A percentile compares a stretch with the other conserved stretches of the same genome.
Evolutionary conservation across 768 basidiomycete species (phyloP).

Genomic region (Mycena alexandri): DNA sequence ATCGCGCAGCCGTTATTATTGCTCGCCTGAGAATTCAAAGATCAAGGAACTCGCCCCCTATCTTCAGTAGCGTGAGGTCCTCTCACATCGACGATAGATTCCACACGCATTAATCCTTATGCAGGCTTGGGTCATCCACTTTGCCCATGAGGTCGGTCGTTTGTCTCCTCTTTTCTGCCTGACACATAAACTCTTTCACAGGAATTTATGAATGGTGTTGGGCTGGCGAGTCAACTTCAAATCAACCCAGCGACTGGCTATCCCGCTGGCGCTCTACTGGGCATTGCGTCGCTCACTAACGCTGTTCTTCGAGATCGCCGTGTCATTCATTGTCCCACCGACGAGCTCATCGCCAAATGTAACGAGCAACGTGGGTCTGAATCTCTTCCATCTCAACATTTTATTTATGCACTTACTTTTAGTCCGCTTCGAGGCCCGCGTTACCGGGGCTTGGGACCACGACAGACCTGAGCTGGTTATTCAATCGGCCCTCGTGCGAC

Average conservation of each 20-base stretch:
- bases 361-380: constrained; percentile 34
- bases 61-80: constrained; percentile 21
- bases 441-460: not conserved
- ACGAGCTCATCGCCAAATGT: constrained; percentile 27
- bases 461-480: constrained; percentile 34
- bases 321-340: constrained; percentile 31
- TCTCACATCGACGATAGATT: not conserved
- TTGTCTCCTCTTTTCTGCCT: not conserved
- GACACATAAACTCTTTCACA: not conserved
- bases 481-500: constrained; percentile 33
- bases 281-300: no score
- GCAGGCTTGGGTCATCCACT: constrained; percentile 40
- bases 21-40: constrained; percentile 20
- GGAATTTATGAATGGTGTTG: constrained; percentile 33
- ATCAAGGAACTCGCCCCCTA: constrained; percentile 16
- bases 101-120: not conserved
- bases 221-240: constrained; percentile 19
- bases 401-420: not conserved
- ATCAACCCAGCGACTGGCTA: no score
- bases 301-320: constrained; percentile 38
- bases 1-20: constrained; percentile 30
- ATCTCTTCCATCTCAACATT: not conserved
- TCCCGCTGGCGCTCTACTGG: no score
- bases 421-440: constrained; percentile 28
- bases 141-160: constrained; percentile 33